Evolutionary conservation across 441 rosid species (phyloP).

Genomic region (Metrosideros polymorpha): DNA sequence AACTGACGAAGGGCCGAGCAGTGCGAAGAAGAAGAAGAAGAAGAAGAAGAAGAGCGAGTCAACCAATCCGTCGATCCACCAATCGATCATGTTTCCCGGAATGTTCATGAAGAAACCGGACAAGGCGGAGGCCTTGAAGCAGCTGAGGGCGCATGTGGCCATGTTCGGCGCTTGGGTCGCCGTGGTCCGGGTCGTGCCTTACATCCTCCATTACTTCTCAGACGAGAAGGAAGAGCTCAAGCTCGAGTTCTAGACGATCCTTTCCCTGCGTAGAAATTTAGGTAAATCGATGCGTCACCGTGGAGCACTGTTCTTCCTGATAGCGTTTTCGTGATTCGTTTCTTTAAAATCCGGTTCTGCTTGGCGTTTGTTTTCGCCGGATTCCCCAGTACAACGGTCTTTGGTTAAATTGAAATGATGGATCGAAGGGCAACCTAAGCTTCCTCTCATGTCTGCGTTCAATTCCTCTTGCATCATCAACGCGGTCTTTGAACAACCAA

Average conservation of each 20-base stretch:
- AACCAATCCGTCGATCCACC: background rate
- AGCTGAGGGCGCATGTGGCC: slow-evolving; percentile 54
- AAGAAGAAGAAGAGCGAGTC: background rate
- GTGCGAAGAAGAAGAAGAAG: background rate
- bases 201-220: slow-evolving; percentile 56
- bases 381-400: background rate
- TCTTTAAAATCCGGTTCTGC: background rate
- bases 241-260: slow-evolving; percentile 48
- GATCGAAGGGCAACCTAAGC: background rate
- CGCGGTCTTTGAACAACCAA: background rate
- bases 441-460: background rate
- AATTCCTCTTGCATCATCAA: background rate
- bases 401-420: background rate
- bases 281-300: background rate
- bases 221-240: slow-evolving; percentile 68
- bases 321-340: background rate
- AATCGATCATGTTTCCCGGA: slow-evolving; percentile 66
- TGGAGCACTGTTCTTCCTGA: background rate
- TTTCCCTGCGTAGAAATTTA: background rate
- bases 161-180: slow-evolving; percentile 71
- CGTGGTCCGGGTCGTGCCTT: slow-evolving; percentile 60
- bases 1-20: background rate
- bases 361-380: background rate
- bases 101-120: slow-evolving; percentile 85
- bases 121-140: slow-evolving; percentile 77